Conservation (phyloP, 441 rosid species). For the Euphorbia schlechtendalii region DNA sequence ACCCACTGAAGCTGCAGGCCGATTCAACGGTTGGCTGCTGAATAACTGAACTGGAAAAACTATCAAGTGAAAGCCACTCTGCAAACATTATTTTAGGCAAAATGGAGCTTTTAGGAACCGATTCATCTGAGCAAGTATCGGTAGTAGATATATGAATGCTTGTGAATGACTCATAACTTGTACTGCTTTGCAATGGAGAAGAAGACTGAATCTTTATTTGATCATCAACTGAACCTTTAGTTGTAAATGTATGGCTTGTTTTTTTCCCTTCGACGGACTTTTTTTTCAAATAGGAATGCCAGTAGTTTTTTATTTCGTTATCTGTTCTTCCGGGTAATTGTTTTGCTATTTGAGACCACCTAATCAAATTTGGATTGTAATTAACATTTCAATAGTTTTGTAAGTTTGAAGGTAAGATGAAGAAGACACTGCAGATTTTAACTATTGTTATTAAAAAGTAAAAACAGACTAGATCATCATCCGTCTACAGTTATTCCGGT, state of each 20-base stretch:
- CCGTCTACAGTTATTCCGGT: too few species aligned
- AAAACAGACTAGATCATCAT: too few species aligned
- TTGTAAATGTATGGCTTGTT: too few species aligned
- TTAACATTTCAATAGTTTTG: not conserved
- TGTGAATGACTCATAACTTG: conserved; percentile 22
- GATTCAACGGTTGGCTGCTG: conserved; percentile 11
- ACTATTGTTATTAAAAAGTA: too few species aligned
- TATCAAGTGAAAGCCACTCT: conserved; percentile 61
- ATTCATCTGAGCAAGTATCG: too few species aligned
- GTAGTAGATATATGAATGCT: conserved; percentile 17
- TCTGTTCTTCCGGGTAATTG: too few species aligned
- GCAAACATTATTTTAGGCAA: conserved; percentile 61
- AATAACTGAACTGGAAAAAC: conserved; percentile 18
- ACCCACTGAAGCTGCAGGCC: too few species aligned
- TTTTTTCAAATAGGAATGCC: conserved; percentile 87
- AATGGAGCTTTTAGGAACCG: too few species aligned
- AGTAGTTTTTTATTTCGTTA: conserved; percentile 81
- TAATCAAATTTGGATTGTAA: conserved; percentile 12
- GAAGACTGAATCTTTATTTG: too few species aligned
- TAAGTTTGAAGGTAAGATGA: not conserved
- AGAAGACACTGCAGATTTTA: too few species aligned
- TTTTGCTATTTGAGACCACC: conserved; percentile 81
- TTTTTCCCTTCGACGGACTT: conserved; percentile 30
- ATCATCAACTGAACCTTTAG: too few species aligned
- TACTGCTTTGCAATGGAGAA: conserved; percentile 18